These are phyloP conservation scores for Castanea sativa DNA, from an alignment of 306 rosid genomes.

Conservation along the genomic window DNA sequence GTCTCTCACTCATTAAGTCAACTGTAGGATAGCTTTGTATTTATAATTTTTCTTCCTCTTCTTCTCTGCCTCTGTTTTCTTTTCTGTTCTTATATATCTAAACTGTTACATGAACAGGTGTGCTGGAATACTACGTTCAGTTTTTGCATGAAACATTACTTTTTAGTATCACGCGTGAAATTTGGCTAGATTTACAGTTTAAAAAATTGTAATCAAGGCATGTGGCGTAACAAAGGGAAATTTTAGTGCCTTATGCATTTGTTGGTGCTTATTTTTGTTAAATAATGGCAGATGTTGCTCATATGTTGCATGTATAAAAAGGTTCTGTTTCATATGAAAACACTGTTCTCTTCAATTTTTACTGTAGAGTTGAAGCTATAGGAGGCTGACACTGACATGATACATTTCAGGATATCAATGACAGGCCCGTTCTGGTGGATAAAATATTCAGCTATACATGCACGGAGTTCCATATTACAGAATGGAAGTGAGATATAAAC, in stretches of 20 bases:
- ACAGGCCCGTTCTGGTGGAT: constrained; percentile 43
- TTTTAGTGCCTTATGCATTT: not conserved
- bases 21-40: too few species aligned
- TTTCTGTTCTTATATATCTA: too few species aligned
- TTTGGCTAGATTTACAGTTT: not conserved
- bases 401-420: constrained; percentile 48
- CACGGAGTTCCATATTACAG: constrained; percentile 16
- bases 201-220: not conserved
- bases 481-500: constrained; percentile 43
- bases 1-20: too few species aligned
- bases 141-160: not conserved
- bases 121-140: not conserved
- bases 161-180: not conserved
- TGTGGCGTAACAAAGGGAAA: not conserved
- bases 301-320: not conserved
- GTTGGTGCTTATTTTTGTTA: not conserved
- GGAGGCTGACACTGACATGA: constrained; percentile 12
- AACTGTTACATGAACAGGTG: not conserved
- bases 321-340: not conserved
- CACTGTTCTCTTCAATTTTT: not conserved
- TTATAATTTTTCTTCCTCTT: too few species aligned
- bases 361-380: not conserved
- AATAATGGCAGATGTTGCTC: not conserved
- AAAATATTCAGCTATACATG: constrained; percentile 39
- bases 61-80: too few species aligned